These are phyloP conservation scores for Yarrowia yakushimensis DNA, from an alignment of 805 yeast species.

Conservation along the genomic window DNA sequence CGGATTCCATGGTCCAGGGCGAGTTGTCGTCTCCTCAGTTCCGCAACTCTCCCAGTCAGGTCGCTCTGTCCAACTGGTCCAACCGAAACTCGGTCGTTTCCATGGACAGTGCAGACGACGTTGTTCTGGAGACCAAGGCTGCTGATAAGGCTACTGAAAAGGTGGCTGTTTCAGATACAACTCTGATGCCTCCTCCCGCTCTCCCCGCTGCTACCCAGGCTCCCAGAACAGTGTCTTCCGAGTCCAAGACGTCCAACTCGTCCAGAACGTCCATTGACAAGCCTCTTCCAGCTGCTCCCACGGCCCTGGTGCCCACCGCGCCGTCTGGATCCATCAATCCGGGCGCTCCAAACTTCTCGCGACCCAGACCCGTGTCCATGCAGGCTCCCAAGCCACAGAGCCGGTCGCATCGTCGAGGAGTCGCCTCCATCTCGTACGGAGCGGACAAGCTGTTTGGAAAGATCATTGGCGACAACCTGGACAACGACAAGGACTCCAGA, in stretches of 20 bases:
- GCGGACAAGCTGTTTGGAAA: slow-evolving; percentile 33
- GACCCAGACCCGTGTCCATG: slow-evolving; percentile 23
- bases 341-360: slow-evolving; percentile 19
- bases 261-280: neutral
- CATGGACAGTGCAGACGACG: neutral
- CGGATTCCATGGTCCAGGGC: slow-evolving; percentile 23
- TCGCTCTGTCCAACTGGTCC: slow-evolving; percentile 11
- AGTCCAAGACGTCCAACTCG: neutral
- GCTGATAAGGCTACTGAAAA: neutral
- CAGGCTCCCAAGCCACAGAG: slow-evolving; percentile 13
- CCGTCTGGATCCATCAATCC: neutral
- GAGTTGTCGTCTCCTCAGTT: slow-evolving; percentile 19
- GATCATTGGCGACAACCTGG: slow-evolving; percentile 29
- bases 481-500: neutral
- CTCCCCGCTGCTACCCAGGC: neutral
- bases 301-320: neutral
- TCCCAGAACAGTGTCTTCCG: neutral
- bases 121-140: neutral
- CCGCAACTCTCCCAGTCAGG: slow-evolving; percentile 17
- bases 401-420: slow-evolving; percentile 31
- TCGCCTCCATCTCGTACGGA: slow-evolving; percentile 33
- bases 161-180: neutral
- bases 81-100: neutral
- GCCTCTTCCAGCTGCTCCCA: neutral
- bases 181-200: neutral